Conservation (phyloP, 768 basidiomycete genomes). For the Podaxis sp. region DNA sequence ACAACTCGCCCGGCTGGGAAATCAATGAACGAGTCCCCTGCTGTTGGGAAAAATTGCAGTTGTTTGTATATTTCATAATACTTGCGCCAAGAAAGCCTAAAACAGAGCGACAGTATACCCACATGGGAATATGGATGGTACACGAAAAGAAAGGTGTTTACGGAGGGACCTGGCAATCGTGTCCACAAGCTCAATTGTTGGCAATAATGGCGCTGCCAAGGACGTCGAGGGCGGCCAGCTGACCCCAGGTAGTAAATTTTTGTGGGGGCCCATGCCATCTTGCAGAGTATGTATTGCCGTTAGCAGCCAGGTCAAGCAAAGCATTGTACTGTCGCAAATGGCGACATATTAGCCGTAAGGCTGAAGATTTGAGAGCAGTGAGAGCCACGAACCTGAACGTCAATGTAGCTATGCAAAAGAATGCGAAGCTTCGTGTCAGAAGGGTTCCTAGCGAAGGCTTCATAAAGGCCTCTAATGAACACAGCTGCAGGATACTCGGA, state of each 20-base stretch:
- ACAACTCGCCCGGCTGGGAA: too few species aligned
- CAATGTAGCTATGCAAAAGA: constrained; percentile 47
- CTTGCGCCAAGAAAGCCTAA: too few species aligned
- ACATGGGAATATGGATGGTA: too few species aligned
- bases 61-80: too few species aligned
- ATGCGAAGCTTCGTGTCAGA: constrained; percentile 36
- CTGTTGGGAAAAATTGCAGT: too few species aligned
- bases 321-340: constrained; percentile 41
- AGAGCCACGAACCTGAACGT: constrained; percentile 44
- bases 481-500: constrained; percentile 25
- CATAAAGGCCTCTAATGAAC: constrained; percentile 48
- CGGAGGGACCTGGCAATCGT: neutral
- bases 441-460: constrained; percentile 41
- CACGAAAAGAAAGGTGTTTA: too few species aligned
- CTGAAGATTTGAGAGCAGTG: neutral
- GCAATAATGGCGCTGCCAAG: constrained; percentile 37
- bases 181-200: constrained; percentile 23
- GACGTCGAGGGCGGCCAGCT: constrained; percentile 47
- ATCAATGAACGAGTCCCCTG: too few species aligned
- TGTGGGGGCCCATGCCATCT: constrained; percentile 45
- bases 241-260: constrained; percentile 48
- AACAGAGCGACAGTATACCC: too few species aligned
- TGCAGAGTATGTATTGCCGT: constrained; percentile 42
- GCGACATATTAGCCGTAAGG: constrained; percentile 4
- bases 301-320: constrained; percentile 46